Evolutionary conservation across 1,284 basidiomycete genomes (phyloP).

Genomic region (Clitocybe nebularis): DNA sequence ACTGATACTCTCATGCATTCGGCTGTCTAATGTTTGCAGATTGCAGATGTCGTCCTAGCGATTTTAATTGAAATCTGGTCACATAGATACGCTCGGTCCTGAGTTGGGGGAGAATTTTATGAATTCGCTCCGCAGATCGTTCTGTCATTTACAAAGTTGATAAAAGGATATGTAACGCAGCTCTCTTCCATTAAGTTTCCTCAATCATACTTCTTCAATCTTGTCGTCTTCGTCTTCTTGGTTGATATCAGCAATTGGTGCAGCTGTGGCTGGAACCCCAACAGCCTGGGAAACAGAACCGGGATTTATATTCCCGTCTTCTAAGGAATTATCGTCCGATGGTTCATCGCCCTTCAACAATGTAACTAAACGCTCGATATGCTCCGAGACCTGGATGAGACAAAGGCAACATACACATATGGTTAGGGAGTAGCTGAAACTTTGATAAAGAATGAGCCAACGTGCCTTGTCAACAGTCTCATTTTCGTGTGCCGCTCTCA

Average conservation of each 20-base stretch:
- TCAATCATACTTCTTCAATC: conserved; percentile 54
- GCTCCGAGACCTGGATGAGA: conserved; percentile 52
- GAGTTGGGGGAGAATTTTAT: too few relatives aligned
- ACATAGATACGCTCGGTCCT: too few relatives aligned
- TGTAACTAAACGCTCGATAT: conserved; percentile 71
- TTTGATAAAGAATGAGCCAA: conserved; percentile 9
- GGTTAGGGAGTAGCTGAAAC: background rate
- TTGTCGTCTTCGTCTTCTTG: conserved; percentile 47
- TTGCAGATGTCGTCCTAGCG: too few relatives aligned
- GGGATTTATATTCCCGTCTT: conserved; percentile 14
- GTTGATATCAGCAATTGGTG: conserved; percentile 16
- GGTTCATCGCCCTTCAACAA: conserved; percentile 70
- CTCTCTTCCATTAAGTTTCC: too few relatives aligned
- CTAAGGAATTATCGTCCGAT: conserved; percentile 14
- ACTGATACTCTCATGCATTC: too few relatives aligned
- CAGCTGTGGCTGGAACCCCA: conserved; percentile 13
- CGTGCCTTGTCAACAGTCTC: conserved; percentile 78
- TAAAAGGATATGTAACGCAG: too few relatives aligned
- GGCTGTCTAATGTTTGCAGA: too few relatives aligned
- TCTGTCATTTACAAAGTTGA: too few relatives aligned
- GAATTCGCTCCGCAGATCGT: too few relatives aligned
- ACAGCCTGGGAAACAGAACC: conserved; percentile 22
- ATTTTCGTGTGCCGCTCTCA: conserved; percentile 76
- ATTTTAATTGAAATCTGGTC: too few relatives aligned
- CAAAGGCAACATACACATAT: too few relatives aligned